These are phyloP conservation scores for Diplodia intermedia DNA, from an alignment of 2,329 filamentous ascomycete genomes.

Conservation along the genomic window DNA sequence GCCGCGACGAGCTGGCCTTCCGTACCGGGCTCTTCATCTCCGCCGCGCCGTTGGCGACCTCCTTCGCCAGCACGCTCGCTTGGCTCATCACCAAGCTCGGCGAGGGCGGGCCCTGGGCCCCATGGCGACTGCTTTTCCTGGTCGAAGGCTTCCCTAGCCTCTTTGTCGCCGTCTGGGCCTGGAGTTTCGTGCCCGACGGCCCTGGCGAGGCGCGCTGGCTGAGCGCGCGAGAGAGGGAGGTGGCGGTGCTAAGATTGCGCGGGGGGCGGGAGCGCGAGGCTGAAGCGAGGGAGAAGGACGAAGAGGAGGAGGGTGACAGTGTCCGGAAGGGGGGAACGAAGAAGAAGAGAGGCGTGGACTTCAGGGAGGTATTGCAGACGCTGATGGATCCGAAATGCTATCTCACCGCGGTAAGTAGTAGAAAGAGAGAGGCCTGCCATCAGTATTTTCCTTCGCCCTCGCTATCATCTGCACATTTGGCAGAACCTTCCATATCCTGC, in stretches of 20 bases:
- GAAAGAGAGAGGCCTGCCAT: not conserved
- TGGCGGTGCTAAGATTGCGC: slow-evolving; percentile 73
- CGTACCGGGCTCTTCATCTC: slow-evolving; percentile 87
- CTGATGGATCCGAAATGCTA: slow-evolving; percentile 73
- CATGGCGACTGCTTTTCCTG: slow-evolving; percentile 86
- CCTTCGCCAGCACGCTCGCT: slow-evolving; percentile 78
- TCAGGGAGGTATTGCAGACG: slow-evolving; percentile 64
- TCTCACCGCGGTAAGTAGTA: slow-evolving; percentile 66
- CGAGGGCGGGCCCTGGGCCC: slow-evolving; percentile 70
- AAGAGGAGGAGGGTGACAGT: slow-evolving; percentile 30
- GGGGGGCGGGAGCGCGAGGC: slow-evolving; percentile 54
- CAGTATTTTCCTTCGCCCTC: not conserved
- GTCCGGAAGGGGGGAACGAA: slow-evolving; percentile 3
- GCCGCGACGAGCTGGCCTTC: slow-evolving; percentile 76
- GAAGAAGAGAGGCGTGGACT: slow-evolving; percentile 53
- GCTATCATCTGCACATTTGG: not conserved
- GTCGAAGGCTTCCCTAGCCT: slow-evolving; percentile 86
- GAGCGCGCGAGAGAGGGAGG: slow-evolving; percentile 58
- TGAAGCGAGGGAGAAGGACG: slow-evolving; percentile 39
- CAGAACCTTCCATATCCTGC: not conserved
- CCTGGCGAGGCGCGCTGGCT: slow-evolving; percentile 60
- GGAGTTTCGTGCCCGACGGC: slow-evolving; percentile 76
- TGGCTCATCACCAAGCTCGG: slow-evolving; percentile 74
- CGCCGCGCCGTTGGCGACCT: slow-evolving; percentile 67
- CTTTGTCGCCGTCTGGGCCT: slow-evolving; percentile 75